Base-by-base conservation (phyloP, 148 eudicot genomes). In the Chenopodium suecicum region DNA sequence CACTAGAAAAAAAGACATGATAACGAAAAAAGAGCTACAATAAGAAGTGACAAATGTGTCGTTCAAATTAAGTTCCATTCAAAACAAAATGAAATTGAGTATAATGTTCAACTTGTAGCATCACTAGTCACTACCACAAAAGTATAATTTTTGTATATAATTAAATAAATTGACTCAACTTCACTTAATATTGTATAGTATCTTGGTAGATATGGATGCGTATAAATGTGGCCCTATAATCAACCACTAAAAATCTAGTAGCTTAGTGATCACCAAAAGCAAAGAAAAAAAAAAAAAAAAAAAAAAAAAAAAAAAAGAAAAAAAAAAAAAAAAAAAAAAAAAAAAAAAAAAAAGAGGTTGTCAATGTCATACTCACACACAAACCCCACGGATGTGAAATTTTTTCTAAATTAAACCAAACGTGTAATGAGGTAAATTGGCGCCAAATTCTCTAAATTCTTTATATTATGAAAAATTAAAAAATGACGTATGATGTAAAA, bases 361-460 rank as follows among this genome's bases (percentile, higher is more conserved):
- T 19, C 46, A 27, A 27, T 10, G 52, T 64, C 64, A 20, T 62
- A 20, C 27, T 68, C 77, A 70, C 13, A 76, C 13, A 32, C 20
- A 77, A 66, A 47, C 73, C 75, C 32, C 60, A 56, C 48, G 44
- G 16, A 65, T 68, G 54, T 34, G 25, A 56, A 41, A 52, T 74
- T 68, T 74, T 68, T 37, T 74, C 52, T 62, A 62, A 73, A 78
- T 56, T 29, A 78, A 83, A 83, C 78, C 81, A 72, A 78, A 83
- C 78, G 23, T 63, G 81, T 48, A 31, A 56, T 50, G 62, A n/a
- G 22, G 22, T 23, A 74, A 25, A 22, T 75, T 79, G 82, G 86
- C 82, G 86, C 80, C 76, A 83, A 79, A 56, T 2, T 25, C 27
- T 54, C 12, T 5, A 14, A 31, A 37, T 62, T 31, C 16, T 75